These are phyloP conservation scores for Knufia petricola DNA, from an alignment of 2,329 filamentous ascomycete genomes.

Conservation along the genomic window DNA sequence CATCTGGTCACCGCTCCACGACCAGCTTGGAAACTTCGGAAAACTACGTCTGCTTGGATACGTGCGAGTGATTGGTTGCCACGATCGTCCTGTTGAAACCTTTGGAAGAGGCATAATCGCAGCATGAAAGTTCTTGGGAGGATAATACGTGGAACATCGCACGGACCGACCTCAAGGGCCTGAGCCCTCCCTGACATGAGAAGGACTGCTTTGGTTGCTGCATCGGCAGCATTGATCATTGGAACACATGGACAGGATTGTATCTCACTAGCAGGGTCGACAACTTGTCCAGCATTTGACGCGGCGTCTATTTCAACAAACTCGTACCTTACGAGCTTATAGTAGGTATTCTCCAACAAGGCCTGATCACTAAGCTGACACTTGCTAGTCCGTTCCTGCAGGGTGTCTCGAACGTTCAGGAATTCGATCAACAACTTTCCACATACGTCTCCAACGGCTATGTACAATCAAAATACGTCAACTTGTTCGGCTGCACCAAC, in stretches of 20 bases:
- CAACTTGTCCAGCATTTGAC: constrained; percentile 61
- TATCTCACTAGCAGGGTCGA: constrained; percentile 62
- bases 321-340: constrained; percentile 48
- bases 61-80: neutral
- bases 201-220: constrained; percentile 4
- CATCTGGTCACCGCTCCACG: neutral
- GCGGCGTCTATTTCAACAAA: constrained; percentile 61
- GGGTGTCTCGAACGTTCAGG: constrained; percentile 62
- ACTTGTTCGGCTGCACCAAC: constrained; percentile 67
- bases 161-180: neutral
- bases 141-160: neutral
- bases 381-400: constrained; percentile 66
- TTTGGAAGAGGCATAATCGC: neutral
- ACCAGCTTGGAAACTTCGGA: neutral
- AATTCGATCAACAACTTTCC: constrained; percentile 68
- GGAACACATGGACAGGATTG: constrained; percentile 29
- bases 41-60: neutral
- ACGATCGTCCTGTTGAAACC: neutral
- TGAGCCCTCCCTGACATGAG: constrained; percentile 4
- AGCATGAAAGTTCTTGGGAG: constrained; percentile 4
- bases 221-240: constrained; percentile 3
- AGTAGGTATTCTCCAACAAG: constrained; percentile 44
- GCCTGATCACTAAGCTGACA: constrained; percentile 24
- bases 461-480: constrained; percentile 69
- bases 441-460: constrained; percentile 67